A percentile compares a stretch with the other conserved stretches of the same genome.
phyloP scores from a whole-genome alignment of 768 basidiomycete species.

The Termitomyces sp. region DNA sequence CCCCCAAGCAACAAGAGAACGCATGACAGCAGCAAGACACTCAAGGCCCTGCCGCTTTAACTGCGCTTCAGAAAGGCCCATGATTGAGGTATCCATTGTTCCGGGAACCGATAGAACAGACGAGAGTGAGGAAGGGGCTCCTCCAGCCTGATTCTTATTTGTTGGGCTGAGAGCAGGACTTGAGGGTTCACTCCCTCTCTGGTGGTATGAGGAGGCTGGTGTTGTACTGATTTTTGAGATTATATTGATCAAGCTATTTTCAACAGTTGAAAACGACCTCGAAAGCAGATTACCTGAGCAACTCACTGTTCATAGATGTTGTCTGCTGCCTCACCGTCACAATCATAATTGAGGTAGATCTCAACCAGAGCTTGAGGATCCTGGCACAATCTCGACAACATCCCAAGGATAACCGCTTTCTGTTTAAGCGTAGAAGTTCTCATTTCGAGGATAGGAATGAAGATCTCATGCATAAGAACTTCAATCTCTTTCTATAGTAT shows the following conservation, averaged over 20 bases:
- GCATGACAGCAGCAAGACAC: constrained; percentile 82
- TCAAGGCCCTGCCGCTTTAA: constrained; percentile 92
- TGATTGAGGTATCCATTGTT: constrained; percentile 58
- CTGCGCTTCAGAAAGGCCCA: constrained; percentile 77
- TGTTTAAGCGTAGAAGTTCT: constrained; percentile 92
- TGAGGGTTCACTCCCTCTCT: constrained; percentile 49
- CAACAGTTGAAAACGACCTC: constrained; percentile 1
- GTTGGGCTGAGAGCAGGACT: constrained; percentile 59
- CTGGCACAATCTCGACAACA: constrained; percentile 84
- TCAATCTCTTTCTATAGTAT: constrained; percentile 91
- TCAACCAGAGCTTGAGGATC: constrained; percentile 98
- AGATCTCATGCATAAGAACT: constrained; percentile 97
- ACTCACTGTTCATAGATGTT: constrained; percentile 96
- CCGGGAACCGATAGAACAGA: constrained; percentile 61
- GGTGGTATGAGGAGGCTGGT: constrained; percentile 40
- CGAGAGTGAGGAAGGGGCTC: constrained; percentile 52
- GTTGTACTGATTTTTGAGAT: constrained; percentile 85
- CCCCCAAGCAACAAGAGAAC: constrained; percentile 91
- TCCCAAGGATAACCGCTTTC: constrained; percentile 87
- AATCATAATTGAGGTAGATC: constrained; percentile 98
- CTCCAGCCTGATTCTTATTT: constrained; percentile 34
- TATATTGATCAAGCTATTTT: constrained; percentile 64
- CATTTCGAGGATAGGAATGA: constrained; percentile 98
- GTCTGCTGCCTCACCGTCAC: constrained; percentile 89
- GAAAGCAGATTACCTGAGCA: not conserved